A percentile compares a stretch with the other conserved stretches of the same genome.
phyloP scores from a whole-genome alignment of 2,329 filamentous ascomycete species.

The Iodosphaeria phyllophila region DNA sequence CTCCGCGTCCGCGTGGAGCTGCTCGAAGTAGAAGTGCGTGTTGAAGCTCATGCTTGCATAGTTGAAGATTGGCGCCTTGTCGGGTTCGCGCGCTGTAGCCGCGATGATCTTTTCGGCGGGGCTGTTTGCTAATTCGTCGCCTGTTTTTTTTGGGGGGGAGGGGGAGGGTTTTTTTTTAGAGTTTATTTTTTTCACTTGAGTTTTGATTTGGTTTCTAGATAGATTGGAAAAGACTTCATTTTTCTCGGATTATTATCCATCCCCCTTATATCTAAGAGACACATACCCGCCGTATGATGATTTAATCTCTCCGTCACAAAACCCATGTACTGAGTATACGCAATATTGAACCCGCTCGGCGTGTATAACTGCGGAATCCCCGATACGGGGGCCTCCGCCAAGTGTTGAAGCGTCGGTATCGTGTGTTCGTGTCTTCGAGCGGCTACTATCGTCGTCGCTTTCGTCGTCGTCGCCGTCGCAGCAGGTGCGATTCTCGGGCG shows the following conservation, averaged over 20 bases:
- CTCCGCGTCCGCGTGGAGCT: slow-evolving; percentile 16
- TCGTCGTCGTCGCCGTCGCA: slow-evolving; percentile 19
- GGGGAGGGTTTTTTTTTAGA: slow-evolving; percentile 2
- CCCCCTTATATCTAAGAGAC: no score
- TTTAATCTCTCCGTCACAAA: slow-evolving; percentile 63
- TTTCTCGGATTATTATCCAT: no score
- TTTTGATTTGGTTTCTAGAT: no score
- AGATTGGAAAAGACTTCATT: no score
- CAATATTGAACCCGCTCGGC: slow-evolving; percentile 47
- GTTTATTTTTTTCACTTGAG: no score
- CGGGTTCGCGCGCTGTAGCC: slow-evolving; percentile 60
- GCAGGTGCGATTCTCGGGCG: slow-evolving; percentile 13
- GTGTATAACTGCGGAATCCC: slow-evolving; percentile 56
- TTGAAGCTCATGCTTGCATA: slow-evolving; percentile 93
- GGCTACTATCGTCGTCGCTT: no score
- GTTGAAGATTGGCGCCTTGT: slow-evolving; percentile 72
- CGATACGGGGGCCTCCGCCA: slow-evolving; percentile 14
- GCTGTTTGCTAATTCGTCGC: slow-evolving; percentile 42
- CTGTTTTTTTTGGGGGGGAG: slow-evolving; percentile 20
- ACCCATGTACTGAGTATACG: slow-evolving; percentile 70
- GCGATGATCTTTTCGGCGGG: slow-evolving; percentile 50
- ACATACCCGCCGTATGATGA: slow-evolving; percentile 52
- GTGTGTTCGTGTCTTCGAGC: no score
- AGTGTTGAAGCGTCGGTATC: slow-evolving; percentile 26
- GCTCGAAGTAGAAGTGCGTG: slow-evolving; percentile 65